Evolutionary conservation across 441 rosid species (phyloP), one percentile per base, ranked within the genome.

Genomic region (Corymbia calophylla): DNA sequence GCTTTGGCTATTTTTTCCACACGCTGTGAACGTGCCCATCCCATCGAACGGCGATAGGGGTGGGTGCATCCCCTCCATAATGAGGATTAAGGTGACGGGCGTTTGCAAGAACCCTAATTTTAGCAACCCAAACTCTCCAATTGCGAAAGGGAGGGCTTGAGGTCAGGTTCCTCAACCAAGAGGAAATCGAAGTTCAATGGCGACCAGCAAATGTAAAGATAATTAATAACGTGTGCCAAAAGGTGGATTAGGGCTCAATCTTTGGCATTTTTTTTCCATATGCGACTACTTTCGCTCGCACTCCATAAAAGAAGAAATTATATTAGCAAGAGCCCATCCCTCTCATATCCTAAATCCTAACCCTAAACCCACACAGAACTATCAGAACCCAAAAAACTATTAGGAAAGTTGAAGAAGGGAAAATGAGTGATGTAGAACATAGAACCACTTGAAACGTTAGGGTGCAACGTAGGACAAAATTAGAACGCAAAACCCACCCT

Each of bases 241-340:
- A 0, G 62, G 62, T 23, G 62, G 62, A 0, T 58, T 58, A 4
- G 0, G 62, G 0, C 62, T 13, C 0, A 58, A 4, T 58, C 0
- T 58, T 58, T 58, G 25, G 62, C n/a, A 58, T 58, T 13, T 58
- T 13, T 56, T 58, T 58, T 58, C 62, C 29, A 58, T 58, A 23
- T 58, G 62, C n/a, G 62, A 9, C 29, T 58, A 27, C 29, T 58
- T 25, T 29, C 62, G 25, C 0, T 58, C 0, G n/a, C 58, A 58
- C 14, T 6, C 62, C 62, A 1, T 58, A 58, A 58, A 0, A 58
- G 29, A 1, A 58, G 62, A 58, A 58, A 25, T 58, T 58, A 58
- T 9, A 58, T 0, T 58, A 58, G 62, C n/a, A 14, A 58, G 23
- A 54, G 56, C 56, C 56, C 7, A 54, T 54, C 1, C 23, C 56